phyloP scores from a whole-genome alignment of 2,329 filamentous ascomycete species.

The Ophiostoma fasciatum region DNA sequence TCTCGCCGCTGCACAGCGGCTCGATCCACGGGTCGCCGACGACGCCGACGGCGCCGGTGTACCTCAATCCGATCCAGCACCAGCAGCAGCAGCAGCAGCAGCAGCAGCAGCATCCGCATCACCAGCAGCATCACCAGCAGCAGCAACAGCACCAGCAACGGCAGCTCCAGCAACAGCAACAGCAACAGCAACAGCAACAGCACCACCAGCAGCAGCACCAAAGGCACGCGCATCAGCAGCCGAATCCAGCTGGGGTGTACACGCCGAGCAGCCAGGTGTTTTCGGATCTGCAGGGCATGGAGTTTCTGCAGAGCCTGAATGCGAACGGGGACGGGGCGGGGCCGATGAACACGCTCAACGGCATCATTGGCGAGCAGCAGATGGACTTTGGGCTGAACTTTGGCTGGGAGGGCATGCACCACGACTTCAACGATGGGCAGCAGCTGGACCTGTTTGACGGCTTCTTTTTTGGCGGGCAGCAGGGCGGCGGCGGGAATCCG shows the following conservation, averaged over 20 bases:
- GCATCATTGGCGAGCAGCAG: constrained; percentile 25
- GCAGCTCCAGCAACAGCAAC: too few species aligned
- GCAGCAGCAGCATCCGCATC: constrained; percentile 12
- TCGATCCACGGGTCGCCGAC: constrained; percentile 8
- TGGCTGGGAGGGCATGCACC: constrained; percentile 46
- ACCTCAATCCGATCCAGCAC: constrained; percentile 7
- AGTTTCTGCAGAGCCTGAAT: constrained; percentile 34
- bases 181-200: constrained; percentile 3
- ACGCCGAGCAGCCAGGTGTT: constrained; percentile 21
- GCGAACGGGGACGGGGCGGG: constrained; percentile 13
- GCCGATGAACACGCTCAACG: background rate
- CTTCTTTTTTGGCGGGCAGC: constrained; percentile 53
- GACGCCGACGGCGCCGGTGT: constrained; percentile 3
- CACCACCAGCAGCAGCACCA: constrained; percentile 8
- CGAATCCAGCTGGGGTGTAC: constrained; percentile 5
- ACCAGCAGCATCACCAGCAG: constrained; percentile 8
- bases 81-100: constrained; percentile 21
- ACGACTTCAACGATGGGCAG: constrained; percentile 45
- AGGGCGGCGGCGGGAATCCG: constrained; percentile 18
- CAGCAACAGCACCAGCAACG: too few species aligned
- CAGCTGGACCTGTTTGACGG: constrained; percentile 56
- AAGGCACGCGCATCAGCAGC: too few species aligned
- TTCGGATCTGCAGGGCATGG: constrained; percentile 36
- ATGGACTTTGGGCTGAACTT: constrained; percentile 54
- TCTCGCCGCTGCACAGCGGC: constrained; percentile 4